These are phyloP conservation scores for Zea mays DNA, from an alignment of 176 grass and related monocot species.

Conservation along the genomic window DNA sequence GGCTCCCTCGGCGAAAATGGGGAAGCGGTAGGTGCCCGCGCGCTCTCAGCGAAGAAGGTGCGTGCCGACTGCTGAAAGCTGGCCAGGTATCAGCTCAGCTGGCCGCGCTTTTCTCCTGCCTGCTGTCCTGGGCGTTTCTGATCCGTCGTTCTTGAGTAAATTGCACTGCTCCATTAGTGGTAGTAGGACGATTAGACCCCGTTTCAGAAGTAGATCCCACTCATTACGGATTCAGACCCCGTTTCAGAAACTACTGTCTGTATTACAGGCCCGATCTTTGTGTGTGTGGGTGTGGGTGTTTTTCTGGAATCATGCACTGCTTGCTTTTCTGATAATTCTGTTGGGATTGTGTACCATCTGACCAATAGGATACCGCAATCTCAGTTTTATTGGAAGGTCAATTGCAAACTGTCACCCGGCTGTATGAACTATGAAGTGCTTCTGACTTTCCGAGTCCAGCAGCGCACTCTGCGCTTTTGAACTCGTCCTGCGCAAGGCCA, in stretches of 20 bases:
- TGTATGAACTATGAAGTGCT: conserved; percentile 7
- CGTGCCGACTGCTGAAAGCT: conserved; percentile 33
- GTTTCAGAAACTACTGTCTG: background rate
- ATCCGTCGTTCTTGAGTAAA: conserved; percentile 47
- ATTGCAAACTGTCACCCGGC: background rate
- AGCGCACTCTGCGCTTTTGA: conserved; percentile 15
- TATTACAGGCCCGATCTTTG: background rate
- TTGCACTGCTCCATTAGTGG: conserved; percentile 43
- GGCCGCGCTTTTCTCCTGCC: conserved; percentile 24
- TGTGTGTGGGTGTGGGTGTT: background rate
- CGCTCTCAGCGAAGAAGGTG: conserved; percentile 44
- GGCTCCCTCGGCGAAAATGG: background rate
- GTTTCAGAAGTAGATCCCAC: background rate
- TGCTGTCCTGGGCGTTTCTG: conserved; percentile 22
- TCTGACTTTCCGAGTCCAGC: conserved; percentile 38
- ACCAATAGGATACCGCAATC: background rate
- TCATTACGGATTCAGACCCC: background rate
- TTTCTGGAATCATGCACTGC: background rate
- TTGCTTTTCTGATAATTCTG: background rate
- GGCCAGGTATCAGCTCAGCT: conserved; percentile 36
- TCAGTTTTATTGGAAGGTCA: conserved; percentile 18
- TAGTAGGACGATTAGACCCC: conserved; percentile 27
- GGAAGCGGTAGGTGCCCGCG: conserved; percentile 38
- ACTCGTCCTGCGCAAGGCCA: conserved; percentile 21
- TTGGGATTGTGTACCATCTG: background rate